These are phyloP conservation scores for Beauveria caledonica DNA, from an alignment of 2,329 filamentous ascomycete genomes.

Conservation along the genomic window DNA sequence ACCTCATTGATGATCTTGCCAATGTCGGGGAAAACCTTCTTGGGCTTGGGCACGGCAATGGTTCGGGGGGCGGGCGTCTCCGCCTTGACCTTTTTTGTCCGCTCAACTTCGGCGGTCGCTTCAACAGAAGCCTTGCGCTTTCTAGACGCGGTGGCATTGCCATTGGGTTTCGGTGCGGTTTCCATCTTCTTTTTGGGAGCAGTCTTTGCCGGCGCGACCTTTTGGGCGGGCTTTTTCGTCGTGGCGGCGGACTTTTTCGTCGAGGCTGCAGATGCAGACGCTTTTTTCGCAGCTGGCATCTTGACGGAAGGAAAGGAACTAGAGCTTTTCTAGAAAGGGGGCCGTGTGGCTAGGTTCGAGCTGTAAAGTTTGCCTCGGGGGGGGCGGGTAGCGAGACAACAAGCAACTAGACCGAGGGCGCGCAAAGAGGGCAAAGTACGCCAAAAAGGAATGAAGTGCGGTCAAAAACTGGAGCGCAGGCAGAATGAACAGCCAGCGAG, in stretches of 20 bases:
- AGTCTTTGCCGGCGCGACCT: constrained; percentile 13
- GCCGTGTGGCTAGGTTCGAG: background rate
- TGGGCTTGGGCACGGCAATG: constrained; percentile 10
- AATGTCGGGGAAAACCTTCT: constrained; percentile 30
- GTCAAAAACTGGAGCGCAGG: background rate
- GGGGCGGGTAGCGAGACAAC: background rate
- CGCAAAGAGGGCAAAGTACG: background rate
- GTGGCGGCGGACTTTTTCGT: background rate
- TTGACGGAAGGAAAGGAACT: background rate
- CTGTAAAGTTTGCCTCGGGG: background rate
- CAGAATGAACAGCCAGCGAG: background rate
- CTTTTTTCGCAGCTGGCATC: constrained; percentile 4
- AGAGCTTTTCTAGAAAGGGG: background rate
- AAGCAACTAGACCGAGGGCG: background rate
- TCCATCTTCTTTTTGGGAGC: constrained; percentile 18
- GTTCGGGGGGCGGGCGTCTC: constrained; percentile 12
- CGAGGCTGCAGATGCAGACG: background rate
- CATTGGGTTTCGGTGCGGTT: constrained; percentile 6
- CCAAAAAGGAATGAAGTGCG: constrained; percentile 2
- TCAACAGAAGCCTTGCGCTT: constrained; percentile 20
- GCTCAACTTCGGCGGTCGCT: constrained; percentile 12
- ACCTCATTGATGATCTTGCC: constrained; percentile 64
- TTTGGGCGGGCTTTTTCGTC: background rate
- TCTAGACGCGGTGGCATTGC: constrained; percentile 14
- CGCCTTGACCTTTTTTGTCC: constrained; percentile 20